phyloP scores from a whole-genome alignment of 78 protist species.

The Dictyostelium citrinum region DNA sequence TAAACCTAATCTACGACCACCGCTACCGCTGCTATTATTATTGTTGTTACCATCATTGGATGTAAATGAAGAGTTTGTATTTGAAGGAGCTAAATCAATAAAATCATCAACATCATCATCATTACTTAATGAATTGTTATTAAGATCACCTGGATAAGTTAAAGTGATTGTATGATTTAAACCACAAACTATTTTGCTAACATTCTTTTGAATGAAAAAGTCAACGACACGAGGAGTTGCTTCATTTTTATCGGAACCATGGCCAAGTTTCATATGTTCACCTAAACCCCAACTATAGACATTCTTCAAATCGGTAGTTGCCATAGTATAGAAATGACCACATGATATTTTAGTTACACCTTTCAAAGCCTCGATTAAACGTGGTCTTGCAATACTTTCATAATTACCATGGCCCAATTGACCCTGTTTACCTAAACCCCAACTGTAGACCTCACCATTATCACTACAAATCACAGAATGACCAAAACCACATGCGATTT shows the following conservation, averaged over 20 bases:
- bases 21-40: background rate
- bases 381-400: constrained; percentile 17
- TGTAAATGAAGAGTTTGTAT: background rate
- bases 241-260: constrained; percentile 31
- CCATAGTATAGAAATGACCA: constrained; percentile 73
- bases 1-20: background rate
- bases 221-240: constrained; percentile 27
- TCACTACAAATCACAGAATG: constrained; percentile 60
- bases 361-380: background rate
- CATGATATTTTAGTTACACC: constrained; percentile 63
- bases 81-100: constrained; percentile 6
- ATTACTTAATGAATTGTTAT: background rate
- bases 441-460: constrained; percentile 70
- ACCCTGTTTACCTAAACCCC: constrained; percentile 54
- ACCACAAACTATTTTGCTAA: constrained; percentile 58
- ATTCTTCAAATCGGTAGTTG: constrained; percentile 41
- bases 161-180: constrained; percentile 37
- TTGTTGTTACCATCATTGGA: background rate
- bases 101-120: background rate
- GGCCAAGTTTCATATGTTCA: constrained; percentile 72
- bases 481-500: constrained; percentile 46
- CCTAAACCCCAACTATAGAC: constrained; percentile 78
- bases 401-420: constrained; percentile 61
- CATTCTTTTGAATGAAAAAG: constrained; percentile 57
- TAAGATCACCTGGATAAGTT: background rate